Evolutionary conservation across 139 green algal species (phyloP), one percentile per base, ranked within the genome.

Genomic region (Zygnema circumcarinatum): DNA sequence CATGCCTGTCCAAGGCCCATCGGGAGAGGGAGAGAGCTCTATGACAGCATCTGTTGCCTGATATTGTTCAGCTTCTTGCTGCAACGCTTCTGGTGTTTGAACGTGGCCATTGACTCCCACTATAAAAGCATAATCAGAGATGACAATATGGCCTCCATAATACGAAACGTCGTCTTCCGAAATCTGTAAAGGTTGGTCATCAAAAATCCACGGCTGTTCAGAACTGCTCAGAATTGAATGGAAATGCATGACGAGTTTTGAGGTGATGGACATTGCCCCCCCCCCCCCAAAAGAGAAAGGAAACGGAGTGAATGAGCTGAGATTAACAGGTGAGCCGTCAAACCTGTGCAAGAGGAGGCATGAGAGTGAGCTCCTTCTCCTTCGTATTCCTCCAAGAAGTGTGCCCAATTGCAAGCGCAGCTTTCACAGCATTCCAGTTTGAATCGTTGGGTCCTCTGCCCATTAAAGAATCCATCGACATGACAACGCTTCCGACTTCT

Each of bases 21-120:
- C 88, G 54, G n/a, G 73, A 68, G 41, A 62, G 39, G 92, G 78
- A 67, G 79, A 90, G 41, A 89, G 88, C 85, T 97, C 84, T 25
- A 94, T 90, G 41, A 79, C 2, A 33, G 35, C 36, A 42, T 79
- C 81, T 3, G 56, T 35, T 2, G 80, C 39, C 7, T 78, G 0
- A 41, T 40, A 83, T 25, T 38, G 29, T 32, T 29, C 33, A 38
- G 42, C 1, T 32, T 32, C 31, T 79, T 83, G 76, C 67, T 80
- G 81, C 81, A 87, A 38, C 16, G 31, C 39, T 3, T 75, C 33
- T 67, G 36, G 33, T 36, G 22, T 85, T 2, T 78, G 39, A 32
- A 38, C 25, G 42, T 52, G 32, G 78, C 78, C 78, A 21, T 75
- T 76, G 78, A 20, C 2, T 36, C 78, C 78, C 22, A 85, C 38